Conservation (phyloP, 1,284 basidiomycete species). For the Athelia sp. region DNA sequence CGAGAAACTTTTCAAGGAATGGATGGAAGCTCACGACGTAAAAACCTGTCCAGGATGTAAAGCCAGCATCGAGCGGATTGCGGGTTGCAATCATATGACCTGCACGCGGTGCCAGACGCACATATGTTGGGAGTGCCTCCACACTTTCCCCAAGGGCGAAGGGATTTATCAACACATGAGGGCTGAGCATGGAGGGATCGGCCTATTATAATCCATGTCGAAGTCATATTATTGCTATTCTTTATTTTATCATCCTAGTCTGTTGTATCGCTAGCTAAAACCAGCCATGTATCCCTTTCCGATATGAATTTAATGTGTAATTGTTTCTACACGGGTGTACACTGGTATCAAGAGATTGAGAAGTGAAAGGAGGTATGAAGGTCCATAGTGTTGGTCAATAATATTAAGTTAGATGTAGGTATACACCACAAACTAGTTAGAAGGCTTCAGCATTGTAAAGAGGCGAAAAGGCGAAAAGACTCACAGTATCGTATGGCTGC, state of each 20-base stretch:
- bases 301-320: not conserved
- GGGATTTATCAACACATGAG: constrained; percentile 62
- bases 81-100: constrained; percentile 75
- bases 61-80: constrained; percentile 58
- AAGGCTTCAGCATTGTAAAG: constrained; percentile 5
- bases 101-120: constrained; percentile 67
- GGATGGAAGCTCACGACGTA: constrained; percentile 54
- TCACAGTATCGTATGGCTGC: constrained; percentile 53
- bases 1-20: constrained; percentile 52
- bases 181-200: constrained; percentile 43
- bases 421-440: constrained; percentile 31
- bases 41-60: constrained; percentile 69
- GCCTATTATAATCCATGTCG: constrained; percentile 21
- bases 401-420: constrained; percentile 15
- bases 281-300: not conserved
- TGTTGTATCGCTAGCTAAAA: constrained; percentile 2
- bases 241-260: constrained; percentile 14
- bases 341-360: too few species aligned
- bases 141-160: constrained; percentile 52
- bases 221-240: not conserved
- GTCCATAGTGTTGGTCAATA: too few species aligned
- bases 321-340: too few species aligned
- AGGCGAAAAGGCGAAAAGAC: constrained; percentile 16
- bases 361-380: too few species aligned
- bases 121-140: constrained; percentile 70